Evolutionary conservation across 2,329 filamentous ascomycete species (phyloP).

Genomic region (Aspergillus sp.): DNA sequence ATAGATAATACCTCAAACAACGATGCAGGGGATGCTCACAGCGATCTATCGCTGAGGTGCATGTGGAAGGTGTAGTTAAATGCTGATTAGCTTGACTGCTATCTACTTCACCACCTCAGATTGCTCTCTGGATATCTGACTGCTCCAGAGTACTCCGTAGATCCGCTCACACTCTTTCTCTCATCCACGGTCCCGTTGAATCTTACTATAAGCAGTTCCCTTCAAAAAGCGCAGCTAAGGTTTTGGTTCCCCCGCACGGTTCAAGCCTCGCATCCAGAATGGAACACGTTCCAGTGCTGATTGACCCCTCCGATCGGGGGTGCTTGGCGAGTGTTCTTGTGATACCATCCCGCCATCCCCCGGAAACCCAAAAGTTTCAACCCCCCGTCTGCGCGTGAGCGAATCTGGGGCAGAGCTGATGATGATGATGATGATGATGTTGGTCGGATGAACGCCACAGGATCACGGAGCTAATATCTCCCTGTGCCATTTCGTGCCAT

Average conservation of each 20-base stretch:
- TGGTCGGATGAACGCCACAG: neutral
- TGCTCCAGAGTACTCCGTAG: neutral
- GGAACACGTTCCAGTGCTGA: neutral
- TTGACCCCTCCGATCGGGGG: slow-evolving; percentile 4
- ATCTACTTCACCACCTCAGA: no score
- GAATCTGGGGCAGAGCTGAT: neutral
- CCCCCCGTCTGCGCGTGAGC: neutral
- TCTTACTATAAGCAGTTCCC: neutral
- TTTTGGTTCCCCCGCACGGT: slow-evolving; percentile 8
- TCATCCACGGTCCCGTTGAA: neutral
- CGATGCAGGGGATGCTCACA: neutral
- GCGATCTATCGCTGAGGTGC: neutral
- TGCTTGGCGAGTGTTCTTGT: slow-evolving; percentile 2
- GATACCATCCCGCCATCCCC: neutral
- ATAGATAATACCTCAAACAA: neutral
- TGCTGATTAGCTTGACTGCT: neutral
- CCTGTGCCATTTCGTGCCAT: neutral
- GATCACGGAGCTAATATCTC: no score
- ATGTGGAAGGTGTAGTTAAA: neutral
- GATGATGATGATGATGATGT: neutral
- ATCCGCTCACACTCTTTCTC: neutral
- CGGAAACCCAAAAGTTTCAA: neutral
- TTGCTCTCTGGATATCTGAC: no score
- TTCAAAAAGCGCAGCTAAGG: neutral
- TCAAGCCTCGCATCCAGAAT: neutral